phyloP scores from a whole-genome alignment of 2,329 filamentous ascomycete genomes.

The Aspergillus neoniger region DNA sequence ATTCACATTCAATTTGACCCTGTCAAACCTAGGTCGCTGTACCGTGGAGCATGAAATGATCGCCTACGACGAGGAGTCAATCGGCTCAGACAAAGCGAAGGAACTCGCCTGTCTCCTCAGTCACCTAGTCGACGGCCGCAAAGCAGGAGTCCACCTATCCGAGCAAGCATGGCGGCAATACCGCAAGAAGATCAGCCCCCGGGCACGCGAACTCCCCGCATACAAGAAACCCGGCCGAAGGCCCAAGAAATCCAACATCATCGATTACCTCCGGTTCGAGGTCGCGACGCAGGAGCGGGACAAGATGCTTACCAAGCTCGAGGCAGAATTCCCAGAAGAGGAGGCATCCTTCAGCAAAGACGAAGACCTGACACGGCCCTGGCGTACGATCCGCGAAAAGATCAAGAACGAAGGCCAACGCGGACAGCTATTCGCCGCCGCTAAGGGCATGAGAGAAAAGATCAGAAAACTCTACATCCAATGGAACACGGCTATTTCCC shows the following conservation, averaged over 20 bases:
- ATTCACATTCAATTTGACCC: constrained; percentile 51
- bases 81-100: constrained; percentile 37
- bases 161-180: constrained; percentile 43
- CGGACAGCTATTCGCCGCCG: constrained; percentile 19
- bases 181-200: constrained; percentile 36
- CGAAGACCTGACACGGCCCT: constrained; percentile 38
- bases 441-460: constrained; percentile 23
- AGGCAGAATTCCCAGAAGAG: constrained; percentile 28
- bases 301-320: constrained; percentile 34
- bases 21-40: constrained; percentile 54
- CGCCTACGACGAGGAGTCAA: constrained; percentile 53
- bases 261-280: constrained; percentile 48
- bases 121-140: constrained; percentile 49
- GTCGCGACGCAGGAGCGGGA: constrained; percentile 38
- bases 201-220: constrained; percentile 34
- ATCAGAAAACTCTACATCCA: constrained; percentile 22
- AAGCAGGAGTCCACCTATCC: constrained; percentile 46
- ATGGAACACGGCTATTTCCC: constrained; percentile 22
- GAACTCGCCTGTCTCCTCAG: constrained; percentile 46
- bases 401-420: constrained; percentile 21
- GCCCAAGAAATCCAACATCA: constrained; percentile 39
- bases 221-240: constrained; percentile 35
- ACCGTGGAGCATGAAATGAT: constrained; percentile 54
- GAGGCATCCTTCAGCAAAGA: constrained; percentile 29
- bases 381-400: constrained; percentile 27